Evolutionary conservation across 192 early-diverging fungal genomes (phyloP).

Genomic region (Entrophospora sp.): DNA sequence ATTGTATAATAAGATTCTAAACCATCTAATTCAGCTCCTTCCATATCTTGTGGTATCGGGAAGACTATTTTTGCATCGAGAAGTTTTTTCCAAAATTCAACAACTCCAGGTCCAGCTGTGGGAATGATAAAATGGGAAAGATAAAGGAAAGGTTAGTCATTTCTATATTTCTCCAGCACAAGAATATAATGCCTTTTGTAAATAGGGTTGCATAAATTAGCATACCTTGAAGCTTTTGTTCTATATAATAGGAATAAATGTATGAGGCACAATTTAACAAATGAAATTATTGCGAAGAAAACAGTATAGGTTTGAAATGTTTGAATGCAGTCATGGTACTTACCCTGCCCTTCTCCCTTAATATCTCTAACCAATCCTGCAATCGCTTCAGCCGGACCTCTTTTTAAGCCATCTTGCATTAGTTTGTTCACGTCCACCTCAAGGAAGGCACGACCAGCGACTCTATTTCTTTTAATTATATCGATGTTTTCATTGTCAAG

Average conservation of each 20-base stretch:
- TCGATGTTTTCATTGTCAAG: too few relatives aligned
- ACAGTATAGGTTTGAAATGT: neutral
- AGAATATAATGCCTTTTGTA: neutral
- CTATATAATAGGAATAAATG: neutral
- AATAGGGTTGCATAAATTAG: neutral
- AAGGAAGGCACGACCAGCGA: too few relatives aligned
- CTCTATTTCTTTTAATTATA: too few relatives aligned
- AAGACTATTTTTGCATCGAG: slow-evolving; percentile 5
- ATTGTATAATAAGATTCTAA: neutral
- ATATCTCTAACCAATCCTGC: too few relatives aligned
- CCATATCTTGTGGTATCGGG: neutral
- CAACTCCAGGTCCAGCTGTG: slow-evolving; percentile 6
- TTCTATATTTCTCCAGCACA: slow-evolving; percentile 12
- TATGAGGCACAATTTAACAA: slow-evolving; percentile 1
- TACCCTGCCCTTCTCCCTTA: too few relatives aligned
- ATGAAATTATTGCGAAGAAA: slow-evolving; percentile 1
- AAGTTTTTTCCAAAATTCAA: slow-evolving; percentile 19
- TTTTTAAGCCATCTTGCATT: too few relatives aligned
- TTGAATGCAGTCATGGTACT: too few relatives aligned
- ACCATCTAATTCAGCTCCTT: neutral
- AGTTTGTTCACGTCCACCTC: too few relatives aligned
- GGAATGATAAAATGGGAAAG: neutral
- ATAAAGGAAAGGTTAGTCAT: slow-evolving; percentile 11
- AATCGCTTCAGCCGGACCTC: too few relatives aligned
- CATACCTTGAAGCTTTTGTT: neutral